phyloP scores from a whole-genome alignment of 345 rosid species.

The Pistacia atlantica region DNA sequence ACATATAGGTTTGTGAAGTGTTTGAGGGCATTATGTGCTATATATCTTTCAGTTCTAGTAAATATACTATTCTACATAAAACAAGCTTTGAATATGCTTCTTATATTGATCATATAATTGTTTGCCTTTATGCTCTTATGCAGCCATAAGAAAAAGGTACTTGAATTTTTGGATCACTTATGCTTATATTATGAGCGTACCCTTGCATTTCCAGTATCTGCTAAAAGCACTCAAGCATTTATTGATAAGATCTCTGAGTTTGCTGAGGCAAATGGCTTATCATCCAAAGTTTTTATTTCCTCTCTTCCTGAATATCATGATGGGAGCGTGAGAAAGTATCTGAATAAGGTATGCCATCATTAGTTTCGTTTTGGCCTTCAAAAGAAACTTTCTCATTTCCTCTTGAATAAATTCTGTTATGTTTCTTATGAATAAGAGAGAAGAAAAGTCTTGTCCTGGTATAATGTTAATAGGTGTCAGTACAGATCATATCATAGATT shows the following conservation, averaged over 20 bases:
- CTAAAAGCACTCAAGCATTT: slow-evolving; percentile 54
- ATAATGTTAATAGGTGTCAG: not conserved
- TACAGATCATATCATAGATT: not conserved
- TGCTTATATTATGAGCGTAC: slow-evolving; percentile 75
- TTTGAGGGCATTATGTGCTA: slow-evolving; percentile 7
- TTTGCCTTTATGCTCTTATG: slow-evolving; percentile 32
- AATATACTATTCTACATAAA: slow-evolving; percentile 9
- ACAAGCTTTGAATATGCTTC: not conserved
- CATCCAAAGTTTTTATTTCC: slow-evolving; percentile 61
- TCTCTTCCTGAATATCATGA: slow-evolving; percentile 48
- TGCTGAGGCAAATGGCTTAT: slow-evolving; percentile 71
- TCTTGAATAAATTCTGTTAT: not conserved
- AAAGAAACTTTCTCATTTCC: slow-evolving; percentile 7
- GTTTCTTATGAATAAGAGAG: not conserved
- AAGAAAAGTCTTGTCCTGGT: not conserved
- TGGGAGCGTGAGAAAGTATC: slow-evolving; percentile 43
- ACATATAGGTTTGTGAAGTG: slow-evolving; percentile 67
- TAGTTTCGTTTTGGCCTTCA: slow-evolving; percentile 4
- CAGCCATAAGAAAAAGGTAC: slow-evolving; percentile 78
- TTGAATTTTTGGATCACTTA: slow-evolving; percentile 73
- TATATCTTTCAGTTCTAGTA: slow-evolving; percentile 1
- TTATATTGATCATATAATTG: slow-evolving; percentile 16
- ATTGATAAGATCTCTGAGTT: slow-evolving; percentile 73
- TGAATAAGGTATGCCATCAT: slow-evolving; percentile 58
- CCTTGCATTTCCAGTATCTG: slow-evolving; percentile 46